Evolutionary conservation across 768 basidiomycete genomes (phyloP).

Genomic region (Mrakia hoshinonis): DNA sequence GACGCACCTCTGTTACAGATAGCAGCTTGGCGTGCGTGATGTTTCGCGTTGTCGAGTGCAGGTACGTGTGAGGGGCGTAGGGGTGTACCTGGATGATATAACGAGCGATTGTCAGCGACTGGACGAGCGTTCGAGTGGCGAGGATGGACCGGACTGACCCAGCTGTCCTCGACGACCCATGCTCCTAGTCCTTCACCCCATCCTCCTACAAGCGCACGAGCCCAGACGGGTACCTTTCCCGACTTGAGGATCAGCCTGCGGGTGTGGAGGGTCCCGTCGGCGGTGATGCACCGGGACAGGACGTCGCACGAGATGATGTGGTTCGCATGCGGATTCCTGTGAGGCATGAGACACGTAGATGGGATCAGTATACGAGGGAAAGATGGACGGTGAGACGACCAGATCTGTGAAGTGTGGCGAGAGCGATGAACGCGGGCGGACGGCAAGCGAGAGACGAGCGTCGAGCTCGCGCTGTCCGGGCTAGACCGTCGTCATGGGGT

Average conservation of each 20-base stretch:
- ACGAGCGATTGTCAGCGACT: background rate
- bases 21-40: slow-evolving; percentile 25
- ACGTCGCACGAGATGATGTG: slow-evolving; percentile 28
- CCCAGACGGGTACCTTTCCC: slow-evolving; percentile 10
- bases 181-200: slow-evolving; percentile 19
- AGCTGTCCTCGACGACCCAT: slow-evolving; percentile 22
- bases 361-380: too few species aligned
- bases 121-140: background rate
- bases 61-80: background rate
- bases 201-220: background rate
- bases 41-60: slow-evolving; percentile 16
- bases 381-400: too few species aligned
- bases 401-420: too few species aligned
- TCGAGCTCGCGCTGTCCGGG: too few species aligned
- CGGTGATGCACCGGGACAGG: slow-evolving; percentile 10
- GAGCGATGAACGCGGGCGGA: too few species aligned
- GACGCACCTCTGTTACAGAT: slow-evolving; percentile 16
- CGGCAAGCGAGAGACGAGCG: too few species aligned
- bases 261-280: slow-evolving; percentile 26
- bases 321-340: slow-evolving; percentile 12
- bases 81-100: background rate
- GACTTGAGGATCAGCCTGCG: slow-evolving; percentile 25
- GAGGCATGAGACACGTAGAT: too few species aligned
- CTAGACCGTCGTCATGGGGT: too few species aligned
- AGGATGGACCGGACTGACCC: background rate